A percentile compares a stretch with the other conserved stretches of the same genome.
These are phyloP conservation scores for Malus sylvestris DNA, from an alignment of 306 rosid species.

Conservation along the genomic window DNA sequence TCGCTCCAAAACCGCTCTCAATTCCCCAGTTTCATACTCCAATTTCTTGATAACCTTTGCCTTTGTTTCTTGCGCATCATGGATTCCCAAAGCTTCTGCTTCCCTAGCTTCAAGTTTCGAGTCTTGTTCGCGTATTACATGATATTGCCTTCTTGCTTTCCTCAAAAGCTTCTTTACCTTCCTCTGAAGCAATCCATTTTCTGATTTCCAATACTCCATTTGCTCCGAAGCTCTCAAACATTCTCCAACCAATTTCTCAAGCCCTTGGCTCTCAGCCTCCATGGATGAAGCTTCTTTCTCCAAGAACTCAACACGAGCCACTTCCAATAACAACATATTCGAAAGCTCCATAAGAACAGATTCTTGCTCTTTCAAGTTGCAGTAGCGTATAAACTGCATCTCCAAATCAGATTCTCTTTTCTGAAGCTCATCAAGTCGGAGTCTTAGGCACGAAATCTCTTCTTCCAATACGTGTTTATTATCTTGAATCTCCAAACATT, in stretches of 20 bases:
- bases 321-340: slow-evolving; percentile 39
- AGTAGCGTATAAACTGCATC: slow-evolving; percentile 37
- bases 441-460: slow-evolving; percentile 35
- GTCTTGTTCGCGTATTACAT: slow-evolving; percentile 26
- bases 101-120: slow-evolving; percentile 44
- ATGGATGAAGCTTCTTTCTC: slow-evolving; percentile 38
- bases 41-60: slow-evolving; percentile 22
- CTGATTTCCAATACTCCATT: slow-evolving; percentile 40
- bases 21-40: slow-evolving; percentile 43
- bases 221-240: slow-evolving; percentile 31
- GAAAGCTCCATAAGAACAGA: slow-evolving; percentile 32
- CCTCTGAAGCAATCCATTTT: slow-evolving; percentile 39
- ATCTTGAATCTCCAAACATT: slow-evolving; percentile 3
- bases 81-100: slow-evolving; percentile 33
- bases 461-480: slow-evolving; percentile 17
- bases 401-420: slow-evolving; percentile 42
- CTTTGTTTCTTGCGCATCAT: slow-evolving; percentile 34
- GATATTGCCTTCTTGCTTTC: slow-evolving; percentile 39
- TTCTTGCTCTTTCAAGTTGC: slow-evolving; percentile 57
- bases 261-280: slow-evolving; percentile 36
- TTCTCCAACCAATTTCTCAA: slow-evolving; percentile 32
- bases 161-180: slow-evolving; percentile 37
- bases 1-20: slow-evolving; percentile 29
- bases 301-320: slow-evolving; percentile 42
- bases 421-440: slow-evolving; percentile 39